phyloP scores from a whole-genome alignment of 2,329 filamentous ascomycete genomes.

The Cytospora mali region DNA sequence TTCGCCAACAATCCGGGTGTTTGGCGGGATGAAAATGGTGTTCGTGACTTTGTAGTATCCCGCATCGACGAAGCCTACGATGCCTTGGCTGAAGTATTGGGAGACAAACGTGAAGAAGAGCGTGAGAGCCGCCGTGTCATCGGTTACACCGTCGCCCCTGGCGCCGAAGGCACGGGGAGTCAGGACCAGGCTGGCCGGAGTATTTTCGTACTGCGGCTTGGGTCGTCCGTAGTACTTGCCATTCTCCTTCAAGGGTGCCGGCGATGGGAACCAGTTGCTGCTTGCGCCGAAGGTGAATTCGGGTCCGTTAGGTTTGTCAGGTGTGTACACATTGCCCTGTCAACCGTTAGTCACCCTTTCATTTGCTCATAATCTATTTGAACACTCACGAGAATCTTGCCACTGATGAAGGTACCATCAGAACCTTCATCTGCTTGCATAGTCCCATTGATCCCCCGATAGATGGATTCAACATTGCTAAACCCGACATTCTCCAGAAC shows the following conservation, averaged over 20 bases:
- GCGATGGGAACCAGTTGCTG: conserved; percentile 51
- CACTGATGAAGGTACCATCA: conserved; percentile 12
- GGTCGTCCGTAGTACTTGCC: conserved; percentile 51
- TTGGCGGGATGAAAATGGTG: conserved; percentile 52
- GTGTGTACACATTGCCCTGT: conserved; percentile 68
- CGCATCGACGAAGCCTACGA: conserved; percentile 63
- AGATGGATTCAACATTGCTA: conserved; percentile 38
- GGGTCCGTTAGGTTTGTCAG: conserved; percentile 45
- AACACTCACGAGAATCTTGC: conserved; percentile 4
- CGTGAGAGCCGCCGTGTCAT: conserved; percentile 53
- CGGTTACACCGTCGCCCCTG: conserved; percentile 69
- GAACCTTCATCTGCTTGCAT: neutral
- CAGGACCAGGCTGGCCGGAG: conserved; percentile 57
- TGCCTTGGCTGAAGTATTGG: conserved; percentile 45
- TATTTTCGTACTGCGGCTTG: conserved; percentile 67
- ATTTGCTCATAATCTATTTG: conserved; percentile 3
- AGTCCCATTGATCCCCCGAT: conserved; percentile 44
- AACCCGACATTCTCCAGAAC: conserved; percentile 53
- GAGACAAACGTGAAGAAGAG: conserved; percentile 36
- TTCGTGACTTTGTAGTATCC: conserved; percentile 64
- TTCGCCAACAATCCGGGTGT: conserved; percentile 62
- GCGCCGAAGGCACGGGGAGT: conserved; percentile 65
- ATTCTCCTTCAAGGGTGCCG: conserved; percentile 55
- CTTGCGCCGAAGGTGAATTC: conserved; percentile 51
- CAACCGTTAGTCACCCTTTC: neutral